Percentiles rank a stretch among this genome's conserved stretches.
Evolutionary conservation across 257 asterid species (phyloP).

Genomic region (Solanum virginianum): DNA sequence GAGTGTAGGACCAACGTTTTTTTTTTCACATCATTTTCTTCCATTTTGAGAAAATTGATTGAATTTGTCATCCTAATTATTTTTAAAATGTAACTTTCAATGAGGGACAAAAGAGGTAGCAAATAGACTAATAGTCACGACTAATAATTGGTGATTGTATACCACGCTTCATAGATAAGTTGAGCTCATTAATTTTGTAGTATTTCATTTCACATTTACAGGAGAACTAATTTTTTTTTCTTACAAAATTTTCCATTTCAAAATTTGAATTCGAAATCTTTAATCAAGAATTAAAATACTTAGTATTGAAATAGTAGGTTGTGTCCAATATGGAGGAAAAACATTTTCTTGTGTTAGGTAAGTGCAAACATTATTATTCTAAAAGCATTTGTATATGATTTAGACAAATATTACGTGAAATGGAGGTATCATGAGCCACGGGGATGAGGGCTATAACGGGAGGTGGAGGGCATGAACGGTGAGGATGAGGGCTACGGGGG

Average conservation of each 20-base stretch:
- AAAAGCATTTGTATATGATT: no score
- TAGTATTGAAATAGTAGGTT: background rate
- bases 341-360: background rate
- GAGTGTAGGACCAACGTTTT: background rate
- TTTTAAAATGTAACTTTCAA: background rate
- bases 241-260: background rate
- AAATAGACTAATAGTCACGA: background rate
- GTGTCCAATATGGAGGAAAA: background rate
- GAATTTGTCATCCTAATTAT: background rate
- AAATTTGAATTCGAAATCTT: background rate
- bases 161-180: background rate
- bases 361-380: no score
- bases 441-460: background rate
- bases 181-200: background rate
- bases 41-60: background rate
- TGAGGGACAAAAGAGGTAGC: background rate
- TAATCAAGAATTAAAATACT: background rate
- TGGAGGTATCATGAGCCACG: background rate
- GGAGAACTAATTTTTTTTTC: background rate
- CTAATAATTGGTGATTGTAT: background rate
- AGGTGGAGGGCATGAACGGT: background rate
- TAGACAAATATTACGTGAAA: no score
- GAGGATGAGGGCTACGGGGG: background rate
- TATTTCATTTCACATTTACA: background rate
- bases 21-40: background rate